Evolutionary conservation across 192 early-diverging fungal species (phyloP).

Genomic region (Umbelopsis isabellina): DNA sequence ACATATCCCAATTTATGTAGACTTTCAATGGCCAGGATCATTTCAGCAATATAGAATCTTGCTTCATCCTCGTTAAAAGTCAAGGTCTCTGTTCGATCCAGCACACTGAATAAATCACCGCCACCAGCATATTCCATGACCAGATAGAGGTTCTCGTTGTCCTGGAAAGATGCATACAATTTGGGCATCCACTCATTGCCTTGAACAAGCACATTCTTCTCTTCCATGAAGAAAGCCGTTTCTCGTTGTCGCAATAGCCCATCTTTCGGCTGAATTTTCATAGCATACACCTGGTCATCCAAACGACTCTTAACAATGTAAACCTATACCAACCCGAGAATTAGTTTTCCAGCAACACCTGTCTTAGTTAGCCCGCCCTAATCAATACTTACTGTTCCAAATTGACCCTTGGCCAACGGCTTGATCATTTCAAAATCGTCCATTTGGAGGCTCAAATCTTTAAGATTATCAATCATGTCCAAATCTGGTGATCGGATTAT

Average conservation of each 20-base stretch:
- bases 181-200: slow-evolving; percentile 69
- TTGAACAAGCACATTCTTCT: slow-evolving; percentile 75
- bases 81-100: slow-evolving; percentile 82
- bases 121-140: slow-evolving; percentile 98
- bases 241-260: slow-evolving; percentile 74
- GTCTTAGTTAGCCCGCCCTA: no score
- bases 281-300: slow-evolving; percentile 74
- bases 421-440: slow-evolving; percentile 78
- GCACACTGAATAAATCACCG: slow-evolving; percentile 91
- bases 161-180: slow-evolving; percentile 83
- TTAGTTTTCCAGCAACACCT: no score
- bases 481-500: neutral
- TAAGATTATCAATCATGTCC: slow-evolving; percentile 1
- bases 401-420: slow-evolving; percentile 74
- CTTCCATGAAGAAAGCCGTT: slow-evolving; percentile 88
- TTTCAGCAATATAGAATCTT: slow-evolving; percentile 89
- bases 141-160: slow-evolving; percentile 85
- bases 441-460: slow-evolving; percentile 13
- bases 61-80: slow-evolving; percentile 76
- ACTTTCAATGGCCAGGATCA: slow-evolving; percentile 76
- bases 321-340: slow-evolving; percentile 48
- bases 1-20: slow-evolving; percentile 89
- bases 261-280: slow-evolving; percentile 78
- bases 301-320: slow-evolving; percentile 77
- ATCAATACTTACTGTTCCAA: slow-evolving; percentile 56